Evolutionary conservation across 2,329 filamentous ascomycete species (phyloP), one percentile per base, ranked within the genome.

Genomic region (Botryotinia calthae): DNA sequence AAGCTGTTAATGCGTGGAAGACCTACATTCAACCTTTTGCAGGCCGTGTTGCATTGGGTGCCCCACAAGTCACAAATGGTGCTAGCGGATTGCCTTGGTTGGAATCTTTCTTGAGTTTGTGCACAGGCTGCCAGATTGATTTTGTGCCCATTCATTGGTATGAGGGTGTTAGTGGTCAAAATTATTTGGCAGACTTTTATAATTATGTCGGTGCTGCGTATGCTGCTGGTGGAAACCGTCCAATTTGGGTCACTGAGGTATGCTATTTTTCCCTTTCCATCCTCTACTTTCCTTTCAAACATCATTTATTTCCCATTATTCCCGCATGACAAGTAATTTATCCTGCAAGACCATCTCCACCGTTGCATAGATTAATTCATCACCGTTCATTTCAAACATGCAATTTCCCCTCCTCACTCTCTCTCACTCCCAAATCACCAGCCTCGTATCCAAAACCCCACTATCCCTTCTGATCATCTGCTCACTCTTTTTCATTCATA

Each of bases 71-170:
- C 46, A 86, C 84, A 75, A 86, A 85, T 76, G 83, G 82, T 56
- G 80, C 78, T 20, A 46, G 51, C 64, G 70, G 70, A 20, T 81
- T 85, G 37, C 76, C 79, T 68, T 87, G 82, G 81, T 79, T 87
- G n/a, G 73, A 76, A 31, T 77, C 80, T 58, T 87, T 86, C 80
- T 66, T 86, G 56, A 72, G 73, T 31, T 77, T 79, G 12, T 86
- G 85, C 79, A 77, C 76, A 20, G 79, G 76, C 51, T 85, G 83
- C 80, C 79, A 79, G 20, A 83, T 86, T 62, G 83, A 85, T 76
- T 84, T 83, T 75, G 74, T 85, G 71, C 81, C 82, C 73, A 80
- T 85, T 48, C 85, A 86, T 77, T 86, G 84, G 84, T 86, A 86
- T 75, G 82, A 83, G 28, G 78, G 78, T 59, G 75, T 79, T 22